Evolutionary conservation across 192 early-diverging fungal species (phyloP), one percentile per base, ranked within the genome.

Genomic region (Dissophora globulifera): DNA sequence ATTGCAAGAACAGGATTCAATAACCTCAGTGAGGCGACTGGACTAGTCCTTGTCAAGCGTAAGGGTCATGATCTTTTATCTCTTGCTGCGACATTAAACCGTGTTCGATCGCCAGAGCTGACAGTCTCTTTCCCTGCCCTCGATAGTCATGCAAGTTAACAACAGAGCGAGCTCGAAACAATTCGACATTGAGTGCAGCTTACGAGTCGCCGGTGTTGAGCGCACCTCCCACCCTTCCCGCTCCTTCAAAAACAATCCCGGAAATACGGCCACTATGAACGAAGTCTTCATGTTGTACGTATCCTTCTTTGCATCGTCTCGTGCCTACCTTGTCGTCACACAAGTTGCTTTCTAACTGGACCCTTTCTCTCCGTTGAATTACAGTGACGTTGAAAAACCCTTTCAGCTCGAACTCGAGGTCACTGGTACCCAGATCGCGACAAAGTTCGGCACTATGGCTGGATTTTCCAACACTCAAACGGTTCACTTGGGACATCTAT

Each of bases 171-270:
- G 46, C 8, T 51, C 62, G 58, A 75, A 75, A 38, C 12, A 66
- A 23, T 63, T 54, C 42, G 71, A 76, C 43, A 65, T 76, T 23
- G 71, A 76, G 32, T 76, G 71, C 32, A 76, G 30, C 32, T 50
- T 76, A 3, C 71, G 71, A 3, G 26, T 76, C 10, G 71, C 62
- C 2, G 50, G 41, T 22, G 41, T 60, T 11, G 71, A 66, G n/a
- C 63, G 62, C 12, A 66, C 58, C 4, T 76, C 71, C 3, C 63
- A 76, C 27, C 71, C 71, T n/a, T 30, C 57, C 5, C 62, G 71
- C 9, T 67, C 71, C 10, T 76, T 76, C 63, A 76, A 76, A 46
- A 63, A 66, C 19, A 76, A 42, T 33, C 71, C 71, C 30, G 71
- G 71, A 2, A 76, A 67, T 29, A 76, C 71, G 1, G 71, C 71